A percentile compares a stretch with the other conserved stretches of the same genome.
phyloP scores from a whole-genome alignment of 176 grass and related monocot species.

The Chloris gayana region DNA sequence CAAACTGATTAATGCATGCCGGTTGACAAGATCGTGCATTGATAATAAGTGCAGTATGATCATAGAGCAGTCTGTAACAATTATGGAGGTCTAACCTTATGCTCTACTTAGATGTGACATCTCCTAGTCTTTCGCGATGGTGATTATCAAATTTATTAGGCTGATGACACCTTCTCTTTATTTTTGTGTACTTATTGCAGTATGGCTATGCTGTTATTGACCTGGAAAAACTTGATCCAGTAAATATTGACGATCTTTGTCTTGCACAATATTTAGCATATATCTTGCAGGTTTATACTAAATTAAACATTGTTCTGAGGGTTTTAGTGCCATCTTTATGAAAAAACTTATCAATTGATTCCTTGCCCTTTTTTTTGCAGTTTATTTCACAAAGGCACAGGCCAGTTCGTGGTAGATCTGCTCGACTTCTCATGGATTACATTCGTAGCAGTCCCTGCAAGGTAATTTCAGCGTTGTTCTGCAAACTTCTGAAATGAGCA shows the following conservation, averaged over 20 bases:
- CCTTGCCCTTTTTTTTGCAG: constrained; percentile 39
- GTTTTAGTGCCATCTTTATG: neutral
- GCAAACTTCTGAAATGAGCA: constrained; percentile 18
- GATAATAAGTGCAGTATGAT: constrained; percentile 51
- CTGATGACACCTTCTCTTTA: neutral
- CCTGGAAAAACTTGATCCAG: constrained; percentile 76
- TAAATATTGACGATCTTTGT: constrained; percentile 73
- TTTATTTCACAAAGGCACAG: constrained; percentile 87
- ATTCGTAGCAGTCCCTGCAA: constrained; percentile 80
- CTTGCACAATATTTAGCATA: constrained; percentile 72
- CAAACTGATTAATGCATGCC: constrained; percentile 70
- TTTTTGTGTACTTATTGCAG: constrained; percentile 48
- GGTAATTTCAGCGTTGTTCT: constrained; percentile 47
- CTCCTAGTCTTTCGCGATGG: constrained; percentile 18
- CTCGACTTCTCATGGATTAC: constrained; percentile 68
- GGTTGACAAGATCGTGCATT: constrained; percentile 62
- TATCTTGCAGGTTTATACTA: constrained; percentile 75
- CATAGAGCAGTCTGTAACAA: constrained; percentile 61
- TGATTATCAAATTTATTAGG: constrained; percentile 16
- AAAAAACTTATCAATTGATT: neutral
- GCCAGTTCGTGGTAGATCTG: constrained; percentile 79
- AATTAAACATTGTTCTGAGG: neutral
- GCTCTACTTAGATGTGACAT: constrained; percentile 28
- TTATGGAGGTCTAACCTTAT: constrained; percentile 60
- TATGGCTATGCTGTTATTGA: constrained; percentile 84